These are phyloP conservation scores for Cajanus cajan DNA, from an alignment of 306 rosid genomes.

Conservation along the genomic window DNA sequence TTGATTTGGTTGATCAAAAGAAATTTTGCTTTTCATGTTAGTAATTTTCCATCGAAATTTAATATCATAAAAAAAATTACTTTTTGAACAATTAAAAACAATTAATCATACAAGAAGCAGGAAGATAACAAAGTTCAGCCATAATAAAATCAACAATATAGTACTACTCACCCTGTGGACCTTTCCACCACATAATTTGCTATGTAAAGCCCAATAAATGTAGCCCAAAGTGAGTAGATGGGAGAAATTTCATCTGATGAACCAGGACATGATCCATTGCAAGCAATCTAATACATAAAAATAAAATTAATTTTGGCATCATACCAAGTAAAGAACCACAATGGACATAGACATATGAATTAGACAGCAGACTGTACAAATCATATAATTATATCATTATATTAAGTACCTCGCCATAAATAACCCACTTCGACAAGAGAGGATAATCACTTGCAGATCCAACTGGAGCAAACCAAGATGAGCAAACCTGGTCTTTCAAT, in stretches of 20 bases:
- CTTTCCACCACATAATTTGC: conserved; percentile 96
- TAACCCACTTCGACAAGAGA: conserved; percentile 94
- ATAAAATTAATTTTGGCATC: conserved; percentile 23
- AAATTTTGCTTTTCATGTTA: neutral
- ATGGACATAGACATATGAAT: neutral
- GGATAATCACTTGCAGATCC: conserved; percentile 99
- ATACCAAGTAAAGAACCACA: neutral
- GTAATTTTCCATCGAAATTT: neutral
- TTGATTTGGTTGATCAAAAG: neutral
- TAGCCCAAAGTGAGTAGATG: conserved; percentile 95
- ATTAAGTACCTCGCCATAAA: conserved; percentile 86
- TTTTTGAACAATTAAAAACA: conserved; percentile 4
- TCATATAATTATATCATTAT: neutral
- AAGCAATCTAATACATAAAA: conserved; percentile 65
- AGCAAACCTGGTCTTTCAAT: conserved; percentile 89
- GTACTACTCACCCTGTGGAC: conserved; percentile 89
- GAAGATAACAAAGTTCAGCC: conserved; percentile 16
- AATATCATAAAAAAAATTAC: conserved; percentile 13
- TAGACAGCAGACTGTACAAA: conserved; percentile 14
- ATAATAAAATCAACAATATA: conserved; percentile 7
- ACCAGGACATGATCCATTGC: conserved; percentile 87
- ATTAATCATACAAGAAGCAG: conserved; percentile 3
- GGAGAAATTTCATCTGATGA: conserved; percentile 91
- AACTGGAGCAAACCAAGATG: conserved; percentile 99
- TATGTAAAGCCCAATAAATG: conserved; percentile 94